A percentile compares a stretch with the other conserved stretches of the same genome.
Evolutionary conservation across 2,329 filamentous ascomycete genomes (phyloP).

Genomic region (Thelonectria discophora): DNA sequence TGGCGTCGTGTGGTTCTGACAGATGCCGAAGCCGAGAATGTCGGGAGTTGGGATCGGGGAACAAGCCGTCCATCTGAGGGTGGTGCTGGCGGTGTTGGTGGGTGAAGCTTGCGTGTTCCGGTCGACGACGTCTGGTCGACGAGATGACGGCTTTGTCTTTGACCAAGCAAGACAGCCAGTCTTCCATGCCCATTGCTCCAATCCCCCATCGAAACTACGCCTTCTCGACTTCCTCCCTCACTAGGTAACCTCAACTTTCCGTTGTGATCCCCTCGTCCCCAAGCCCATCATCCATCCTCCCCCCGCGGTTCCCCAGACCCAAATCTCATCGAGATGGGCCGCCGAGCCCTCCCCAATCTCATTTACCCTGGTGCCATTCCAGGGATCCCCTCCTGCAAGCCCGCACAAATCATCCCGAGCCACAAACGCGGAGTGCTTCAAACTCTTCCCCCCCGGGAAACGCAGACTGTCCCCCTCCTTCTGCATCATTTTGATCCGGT

Average conservation of each 20-base stretch:
- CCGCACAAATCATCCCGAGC: constrained; percentile 9
- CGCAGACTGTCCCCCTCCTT: not conserved
- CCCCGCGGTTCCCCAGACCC: constrained; percentile 7
- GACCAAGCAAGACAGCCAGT: no score
- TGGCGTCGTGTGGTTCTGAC: not conserved
- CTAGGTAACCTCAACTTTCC: no score
- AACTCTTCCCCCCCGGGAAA: constrained; percentile 13
- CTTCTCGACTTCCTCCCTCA: no score
- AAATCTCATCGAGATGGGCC: constrained; percentile 7
- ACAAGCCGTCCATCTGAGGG: constrained; percentile 14
- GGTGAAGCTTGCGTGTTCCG: no score
- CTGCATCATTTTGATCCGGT: constrained; percentile 21
- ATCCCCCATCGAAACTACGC: no score
- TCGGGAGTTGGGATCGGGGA: not conserved
- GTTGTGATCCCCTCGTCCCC: not conserved
- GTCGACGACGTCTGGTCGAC: no score
- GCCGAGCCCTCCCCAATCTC: constrained; percentile 3
- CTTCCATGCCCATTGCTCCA: no score
- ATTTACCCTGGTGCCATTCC: no score
- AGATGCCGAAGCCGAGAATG: not conserved
- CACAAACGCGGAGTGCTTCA: constrained; percentile 16
- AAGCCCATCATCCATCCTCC: not conserved
- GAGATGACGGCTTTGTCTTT: no score
- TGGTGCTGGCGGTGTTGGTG: not conserved
- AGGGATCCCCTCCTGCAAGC: constrained; percentile 18